These are phyloP conservation scores for Alternaria conjuncta DNA, from an alignment of 2,329 filamentous ascomycete genomes.

Conservation along the genomic window DNA sequence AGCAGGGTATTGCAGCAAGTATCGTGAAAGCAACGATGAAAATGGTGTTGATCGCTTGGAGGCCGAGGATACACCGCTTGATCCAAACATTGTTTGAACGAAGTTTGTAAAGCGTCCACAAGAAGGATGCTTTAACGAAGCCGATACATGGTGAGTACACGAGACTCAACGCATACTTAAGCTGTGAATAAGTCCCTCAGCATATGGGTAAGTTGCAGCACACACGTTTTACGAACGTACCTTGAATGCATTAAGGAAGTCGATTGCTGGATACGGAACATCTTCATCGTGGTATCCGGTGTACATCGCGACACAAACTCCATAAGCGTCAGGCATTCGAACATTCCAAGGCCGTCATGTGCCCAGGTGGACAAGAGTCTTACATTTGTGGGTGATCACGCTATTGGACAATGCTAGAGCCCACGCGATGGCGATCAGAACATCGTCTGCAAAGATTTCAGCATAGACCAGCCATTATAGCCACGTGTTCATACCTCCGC, in stretches of 20 bases:
- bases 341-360: background rate
- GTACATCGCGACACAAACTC: conserved; percentile 17
- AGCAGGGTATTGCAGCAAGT: conserved; percentile 19
- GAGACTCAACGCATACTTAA: conserved; percentile 17
- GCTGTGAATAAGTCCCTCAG: background rate
- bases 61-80: conserved; percentile 19
- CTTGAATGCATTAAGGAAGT: conserved; percentile 11
- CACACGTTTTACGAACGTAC: background rate
- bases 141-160: conserved; percentile 28
- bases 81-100: conserved; percentile 22
- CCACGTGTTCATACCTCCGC: conserved; percentile 17
- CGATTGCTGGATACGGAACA: conserved; percentile 15
- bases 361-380: background rate
- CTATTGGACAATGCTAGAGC: conserved; percentile 14
- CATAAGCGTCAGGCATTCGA: background rate
- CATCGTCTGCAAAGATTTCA: background rate
- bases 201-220: background rate
- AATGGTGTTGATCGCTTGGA: conserved; percentile 24
- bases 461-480: conserved; percentile 9
- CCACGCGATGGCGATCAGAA: conserved; percentile 18
- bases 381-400: conserved; percentile 25
- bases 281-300: conserved; percentile 24
- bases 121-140: conserved; percentile 28
- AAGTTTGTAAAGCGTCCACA: conserved; percentile 29
- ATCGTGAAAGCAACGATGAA: conserved; percentile 20